Evolutionary conservation across 2,329 filamentous ascomycete species (phyloP).

Genomic region (Aspergillus neoniger): DNA sequence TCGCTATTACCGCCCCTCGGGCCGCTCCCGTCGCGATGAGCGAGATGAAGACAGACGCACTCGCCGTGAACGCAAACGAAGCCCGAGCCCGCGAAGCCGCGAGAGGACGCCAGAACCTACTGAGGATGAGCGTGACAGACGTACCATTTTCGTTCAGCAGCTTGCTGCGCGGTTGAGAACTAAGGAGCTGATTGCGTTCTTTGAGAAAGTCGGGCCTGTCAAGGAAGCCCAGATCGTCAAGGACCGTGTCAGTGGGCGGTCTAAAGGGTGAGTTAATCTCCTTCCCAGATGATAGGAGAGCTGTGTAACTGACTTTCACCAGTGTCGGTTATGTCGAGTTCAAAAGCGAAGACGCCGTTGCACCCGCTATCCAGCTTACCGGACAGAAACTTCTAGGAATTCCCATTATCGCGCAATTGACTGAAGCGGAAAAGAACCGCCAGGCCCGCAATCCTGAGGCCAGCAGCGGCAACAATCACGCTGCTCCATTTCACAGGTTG

Average conservation of each 20-base stretch:
- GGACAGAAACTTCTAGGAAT: constrained; percentile 98
- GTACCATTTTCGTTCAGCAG: constrained; percentile 98
- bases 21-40: constrained; percentile 53
- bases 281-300: constrained; percentile 1
- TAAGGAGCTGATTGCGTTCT: constrained; percentile 90
- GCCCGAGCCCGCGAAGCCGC: constrained; percentile 41
- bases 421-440: constrained; percentile 98
- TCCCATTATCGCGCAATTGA: constrained; percentile 96
- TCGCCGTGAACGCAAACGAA: constrained; percentile 56
- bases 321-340: constrained; percentile 99
- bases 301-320: constrained; percentile 15
- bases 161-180: constrained; percentile 90
- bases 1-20: constrained; percentile 55
- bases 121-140: constrained; percentile 93
- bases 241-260: constrained; percentile 92
- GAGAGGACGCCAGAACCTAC: constrained; percentile 68
- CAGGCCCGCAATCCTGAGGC: constrained; percentile 81
- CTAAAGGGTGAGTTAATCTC: constrained; percentile 75
- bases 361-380: constrained; percentile 93
- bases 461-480: constrained; percentile 69
- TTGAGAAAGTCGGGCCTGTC: constrained; percentile 90
- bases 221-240: constrained; percentile 99
- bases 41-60: constrained; percentile 49
- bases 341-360: constrained; percentile 90
- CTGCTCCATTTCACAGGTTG: constrained; percentile 92